A percentile compares a stretch with the other conserved stretches of the same genome.
phyloP scores from a whole-genome alignment of 345 rosid genomes.

The Gossypioides kirkii region DNA sequence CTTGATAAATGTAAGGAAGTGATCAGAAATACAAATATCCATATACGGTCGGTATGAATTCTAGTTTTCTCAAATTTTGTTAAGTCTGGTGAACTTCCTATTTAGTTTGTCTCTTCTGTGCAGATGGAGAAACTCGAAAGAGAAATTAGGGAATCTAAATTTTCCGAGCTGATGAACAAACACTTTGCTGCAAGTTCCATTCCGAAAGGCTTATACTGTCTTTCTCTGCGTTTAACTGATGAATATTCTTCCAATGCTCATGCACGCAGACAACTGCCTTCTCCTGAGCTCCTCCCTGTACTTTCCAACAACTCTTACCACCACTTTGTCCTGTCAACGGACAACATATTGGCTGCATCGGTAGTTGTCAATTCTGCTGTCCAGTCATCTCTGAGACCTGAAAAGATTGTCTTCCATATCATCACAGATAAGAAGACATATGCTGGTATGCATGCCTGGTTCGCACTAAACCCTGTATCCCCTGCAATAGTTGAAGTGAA shows the following conservation, averaged over 20 bases:
- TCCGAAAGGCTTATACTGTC: constrained; percentile 97
- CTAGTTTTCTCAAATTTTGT: not conserved
- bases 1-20: not conserved
- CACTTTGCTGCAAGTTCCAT: constrained; percentile 99
- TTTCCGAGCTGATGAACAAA: constrained; percentile 94
- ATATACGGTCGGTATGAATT: not conserved
- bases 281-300: constrained; percentile 95
- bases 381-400: constrained; percentile 79
- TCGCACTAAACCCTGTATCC: constrained; percentile 78
- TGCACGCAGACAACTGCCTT: constrained; percentile 95
- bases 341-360: constrained; percentile 96
- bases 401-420: constrained; percentile 89
- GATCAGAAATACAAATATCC: not conserved
- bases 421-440: constrained; percentile 99
- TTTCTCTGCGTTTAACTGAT: constrained; percentile 89
- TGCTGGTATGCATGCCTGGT: constrained; percentile 99
- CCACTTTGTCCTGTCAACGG: constrained; percentile 86
- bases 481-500: constrained; percentile 93
- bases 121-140: constrained; percentile 94
- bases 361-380: constrained; percentile 92
- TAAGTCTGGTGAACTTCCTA: not conserved
- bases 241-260: constrained; percentile 98
- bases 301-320: constrained; percentile 85
- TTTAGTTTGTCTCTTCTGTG: constrained; percentile 10
- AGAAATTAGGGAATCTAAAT: constrained; percentile 85